These are phyloP conservation scores for Amniculicola lignicola DNA, from an alignment of 495 filamentous ascomycete genomes.

Conservation along the genomic window DNA sequence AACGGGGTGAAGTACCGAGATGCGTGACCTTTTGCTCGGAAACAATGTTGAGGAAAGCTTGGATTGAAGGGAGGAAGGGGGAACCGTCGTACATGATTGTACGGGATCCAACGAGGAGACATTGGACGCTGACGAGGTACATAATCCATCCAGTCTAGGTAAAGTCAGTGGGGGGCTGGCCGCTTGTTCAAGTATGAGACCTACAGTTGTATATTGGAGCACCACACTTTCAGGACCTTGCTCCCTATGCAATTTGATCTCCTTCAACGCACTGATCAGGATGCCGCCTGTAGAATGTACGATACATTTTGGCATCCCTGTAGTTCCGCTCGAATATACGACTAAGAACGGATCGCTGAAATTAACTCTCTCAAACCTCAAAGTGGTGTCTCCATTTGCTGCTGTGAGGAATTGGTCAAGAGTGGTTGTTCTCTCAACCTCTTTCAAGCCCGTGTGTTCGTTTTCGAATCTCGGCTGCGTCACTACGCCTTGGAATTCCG, in stretches of 20 bases:
- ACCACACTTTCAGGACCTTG: constrained; percentile 48
- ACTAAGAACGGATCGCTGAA: constrained; percentile 71
- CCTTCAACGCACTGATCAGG: constrained; percentile 58
- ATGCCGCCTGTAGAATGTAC: constrained; percentile 66
- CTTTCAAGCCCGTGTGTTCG: constrained; percentile 55
- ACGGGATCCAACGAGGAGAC: constrained; percentile 55
- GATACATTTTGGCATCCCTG: constrained; percentile 72
- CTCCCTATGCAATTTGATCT: constrained; percentile 59
- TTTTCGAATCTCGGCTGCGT: constrained; percentile 60
- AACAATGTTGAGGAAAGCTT: constrained; percentile 57
- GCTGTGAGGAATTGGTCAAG: constrained; percentile 52
- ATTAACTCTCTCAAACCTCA: constrained; percentile 57
- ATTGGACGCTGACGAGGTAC: constrained; percentile 60
- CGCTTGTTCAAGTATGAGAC: constrained; percentile 32
- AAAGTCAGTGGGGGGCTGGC: background rate
- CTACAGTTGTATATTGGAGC: constrained; percentile 52
- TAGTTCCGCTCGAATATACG: constrained; percentile 70
- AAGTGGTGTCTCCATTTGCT: constrained; percentile 39
- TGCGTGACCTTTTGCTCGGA: constrained; percentile 56
- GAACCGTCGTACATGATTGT: constrained; percentile 72
- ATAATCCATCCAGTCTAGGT: constrained; percentile 75
- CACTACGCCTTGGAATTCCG: constrained; percentile 62
- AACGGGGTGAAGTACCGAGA: constrained; percentile 70
- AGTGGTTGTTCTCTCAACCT: constrained; percentile 54
- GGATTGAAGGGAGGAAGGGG: constrained; percentile 65